Conservation (phyloP, 495 filamentous ascomycete genomes). For the Wilcoxina mikolae region DNA sequence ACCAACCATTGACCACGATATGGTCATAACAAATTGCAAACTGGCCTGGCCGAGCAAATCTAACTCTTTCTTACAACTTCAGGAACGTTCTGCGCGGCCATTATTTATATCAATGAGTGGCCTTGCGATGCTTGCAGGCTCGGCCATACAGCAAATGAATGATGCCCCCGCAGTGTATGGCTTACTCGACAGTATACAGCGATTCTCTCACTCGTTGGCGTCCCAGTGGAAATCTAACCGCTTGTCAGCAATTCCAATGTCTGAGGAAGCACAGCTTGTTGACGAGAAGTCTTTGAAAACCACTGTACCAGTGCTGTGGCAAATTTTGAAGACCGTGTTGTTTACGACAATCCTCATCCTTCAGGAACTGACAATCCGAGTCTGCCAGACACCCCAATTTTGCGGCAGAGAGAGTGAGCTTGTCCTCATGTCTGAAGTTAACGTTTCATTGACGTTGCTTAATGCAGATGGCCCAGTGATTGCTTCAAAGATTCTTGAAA, state of each 20-base stretch:
- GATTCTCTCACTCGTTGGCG: slow-evolving; percentile 54
- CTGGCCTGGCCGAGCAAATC: slow-evolving; percentile 53
- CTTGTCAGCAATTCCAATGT: slow-evolving; percentile 64
- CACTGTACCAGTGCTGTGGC: slow-evolving; percentile 69
- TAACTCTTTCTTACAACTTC: slow-evolving; percentile 35
- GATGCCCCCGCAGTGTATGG: slow-evolving; percentile 47
- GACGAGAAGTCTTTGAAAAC: slow-evolving; percentile 50
- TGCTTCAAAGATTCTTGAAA: slow-evolving; percentile 61
- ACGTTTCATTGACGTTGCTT: neutral
- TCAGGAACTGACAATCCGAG: slow-evolving; percentile 55
- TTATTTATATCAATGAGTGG: slow-evolving; percentile 64
- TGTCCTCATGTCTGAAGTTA: neutral
- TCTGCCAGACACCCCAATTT: slow-evolving; percentile 41
- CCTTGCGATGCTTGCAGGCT: slow-evolving; percentile 59
- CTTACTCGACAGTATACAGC: slow-evolving; percentile 49
- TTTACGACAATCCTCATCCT: slow-evolving; percentile 67
- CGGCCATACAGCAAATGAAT: slow-evolving; percentile 51
- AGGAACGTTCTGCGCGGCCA: slow-evolving; percentile 42
- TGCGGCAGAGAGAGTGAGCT: slow-evolving; percentile 41
- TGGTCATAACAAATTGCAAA: slow-evolving; percentile 47
- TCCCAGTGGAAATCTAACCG: slow-evolving; percentile 77
- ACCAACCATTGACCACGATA: slow-evolving; percentile 57
- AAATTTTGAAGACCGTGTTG: slow-evolving; percentile 60
- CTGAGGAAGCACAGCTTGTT: slow-evolving; percentile 56
- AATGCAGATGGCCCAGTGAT: slow-evolving; percentile 47